Percentiles rank a stretch among this genome's conserved stretches.
Conservation (phyloP, 1,139 yeast species). For the Kazachstania sp. region DNA sequence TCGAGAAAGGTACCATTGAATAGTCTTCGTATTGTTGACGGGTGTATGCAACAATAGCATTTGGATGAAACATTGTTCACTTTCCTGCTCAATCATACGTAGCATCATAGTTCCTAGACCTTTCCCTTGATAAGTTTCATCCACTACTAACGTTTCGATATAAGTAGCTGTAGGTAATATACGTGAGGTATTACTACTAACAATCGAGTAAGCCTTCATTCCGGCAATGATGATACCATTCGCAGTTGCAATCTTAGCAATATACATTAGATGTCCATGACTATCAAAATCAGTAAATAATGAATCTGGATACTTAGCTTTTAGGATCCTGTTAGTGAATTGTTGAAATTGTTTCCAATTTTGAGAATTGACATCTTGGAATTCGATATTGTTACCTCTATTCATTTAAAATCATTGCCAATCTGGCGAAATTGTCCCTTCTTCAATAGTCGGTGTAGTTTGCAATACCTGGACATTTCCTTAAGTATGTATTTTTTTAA, state of each 20-base stretch:
- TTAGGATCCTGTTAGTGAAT: not conserved
- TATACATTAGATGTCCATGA: not conserved
- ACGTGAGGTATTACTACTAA: constrained; percentile 22
- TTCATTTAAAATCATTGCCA: not conserved
- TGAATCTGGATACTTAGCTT: not conserved
- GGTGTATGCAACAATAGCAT: constrained; percentile 56
- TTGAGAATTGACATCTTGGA: not conserved
- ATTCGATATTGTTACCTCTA: not conserved
- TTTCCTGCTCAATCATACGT: constrained; percentile 45
- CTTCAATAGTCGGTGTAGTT: no score
- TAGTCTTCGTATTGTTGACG: constrained; percentile 37
- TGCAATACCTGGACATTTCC: no score
- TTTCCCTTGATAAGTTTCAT: constrained; percentile 48
- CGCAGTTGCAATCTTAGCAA: constrained; percentile 21
- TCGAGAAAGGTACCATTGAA: constrained; percentile 45
- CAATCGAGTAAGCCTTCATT: constrained; percentile 42
- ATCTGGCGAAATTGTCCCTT: no score
- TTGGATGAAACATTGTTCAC: constrained; percentile 46
- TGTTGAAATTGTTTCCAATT: not conserved
- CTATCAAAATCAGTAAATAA: not conserved
- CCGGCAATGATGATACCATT: constrained; percentile 69
- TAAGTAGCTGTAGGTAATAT: constrained; percentile 38
- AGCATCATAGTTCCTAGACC: constrained; percentile 59
- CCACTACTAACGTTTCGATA: constrained; percentile 59
- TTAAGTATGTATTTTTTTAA: no score